Evolutionary conservation across 257 asterid genomes (phyloP).

Genomic region (Scutellaria baicalensis): DNA sequence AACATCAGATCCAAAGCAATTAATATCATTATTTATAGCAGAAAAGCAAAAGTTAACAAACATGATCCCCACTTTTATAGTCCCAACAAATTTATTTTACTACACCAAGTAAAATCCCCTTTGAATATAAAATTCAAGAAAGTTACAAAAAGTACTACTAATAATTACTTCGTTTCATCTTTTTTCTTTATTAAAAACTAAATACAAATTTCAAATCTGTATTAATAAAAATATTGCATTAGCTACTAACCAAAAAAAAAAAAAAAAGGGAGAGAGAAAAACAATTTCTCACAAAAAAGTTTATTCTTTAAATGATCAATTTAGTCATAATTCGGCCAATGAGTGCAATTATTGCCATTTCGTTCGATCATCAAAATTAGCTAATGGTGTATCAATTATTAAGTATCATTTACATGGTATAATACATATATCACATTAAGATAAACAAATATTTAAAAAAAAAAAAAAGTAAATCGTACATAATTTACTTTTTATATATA

Average conservation of each 20-base stretch:
- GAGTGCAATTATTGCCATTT: neutral
- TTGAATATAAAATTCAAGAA: neutral
- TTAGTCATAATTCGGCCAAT: neutral
- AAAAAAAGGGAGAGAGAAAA: too few relatives aligned
- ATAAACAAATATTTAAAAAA: too few relatives aligned
- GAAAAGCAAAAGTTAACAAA: slow-evolving; percentile 9
- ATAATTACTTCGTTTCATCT: neutral
- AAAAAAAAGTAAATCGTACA: too few relatives aligned
- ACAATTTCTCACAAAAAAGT: too few relatives aligned
- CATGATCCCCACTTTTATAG: slow-evolving; percentile 22
- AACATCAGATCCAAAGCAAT: slow-evolving; percentile 48
- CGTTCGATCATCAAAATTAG: neutral
- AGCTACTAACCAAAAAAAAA: too few relatives aligned
- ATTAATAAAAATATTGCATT: neutral
- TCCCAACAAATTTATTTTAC: neutral
- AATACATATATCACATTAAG: too few relatives aligned
- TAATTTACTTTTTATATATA: too few relatives aligned
- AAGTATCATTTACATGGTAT: too few relatives aligned
- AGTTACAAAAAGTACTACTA: neutral
- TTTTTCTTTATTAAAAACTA: neutral
- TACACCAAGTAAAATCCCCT: neutral
- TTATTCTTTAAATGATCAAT: neutral
- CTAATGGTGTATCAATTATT: too few relatives aligned
- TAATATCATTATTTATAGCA: slow-evolving; percentile 1
- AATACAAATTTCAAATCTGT: neutral